Evolutionary conservation across 2,329 filamentous ascomycete species (phyloP).

Genomic region (Aspergillus quadricinctus): DNA sequence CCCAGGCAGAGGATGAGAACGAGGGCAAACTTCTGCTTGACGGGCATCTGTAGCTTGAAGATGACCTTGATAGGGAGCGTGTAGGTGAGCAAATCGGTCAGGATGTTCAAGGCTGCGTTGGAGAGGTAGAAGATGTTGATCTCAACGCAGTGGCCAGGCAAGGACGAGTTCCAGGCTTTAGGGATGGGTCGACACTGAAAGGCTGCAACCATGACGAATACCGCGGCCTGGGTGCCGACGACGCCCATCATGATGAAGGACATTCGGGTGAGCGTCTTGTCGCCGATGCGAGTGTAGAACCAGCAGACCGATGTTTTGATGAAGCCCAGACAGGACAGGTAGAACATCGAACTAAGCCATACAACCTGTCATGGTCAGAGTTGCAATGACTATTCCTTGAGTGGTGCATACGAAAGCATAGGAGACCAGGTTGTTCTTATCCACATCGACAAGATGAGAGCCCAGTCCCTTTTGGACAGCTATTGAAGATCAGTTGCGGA

Average conservation of each 20-base stretch:
- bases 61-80: conserved; percentile 49
- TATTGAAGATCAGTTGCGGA: conserved; percentile 4
- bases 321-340: conserved; percentile 45
- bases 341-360: conserved; percentile 48
- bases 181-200: conserved; percentile 43
- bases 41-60: conserved; percentile 43
- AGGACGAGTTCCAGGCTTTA: conserved; percentile 36
- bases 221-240: conserved; percentile 37
- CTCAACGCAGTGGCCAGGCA: conserved; percentile 41
- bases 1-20: conserved; percentile 49
- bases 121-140: conserved; percentile 50
- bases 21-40: conserved; percentile 45
- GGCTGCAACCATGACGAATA: conserved; percentile 41
- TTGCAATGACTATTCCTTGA: background rate
- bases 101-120: conserved; percentile 56
- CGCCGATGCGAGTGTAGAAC: conserved; percentile 44
- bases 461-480: conserved; percentile 19
- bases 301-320: conserved; percentile 47
- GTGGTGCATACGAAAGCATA: conserved; percentile 18
- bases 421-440: conserved; percentile 7
- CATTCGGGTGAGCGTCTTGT: conserved; percentile 32
- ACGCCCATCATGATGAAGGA: conserved; percentile 40
- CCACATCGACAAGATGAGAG: conserved; percentile 10
- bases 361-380: conserved; percentile 26
- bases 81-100: conserved; percentile 56